Evolutionary conservation across 768 basidiomycete genomes (phyloP).

Genomic region (Aureoboletus auriporus): DNA sequence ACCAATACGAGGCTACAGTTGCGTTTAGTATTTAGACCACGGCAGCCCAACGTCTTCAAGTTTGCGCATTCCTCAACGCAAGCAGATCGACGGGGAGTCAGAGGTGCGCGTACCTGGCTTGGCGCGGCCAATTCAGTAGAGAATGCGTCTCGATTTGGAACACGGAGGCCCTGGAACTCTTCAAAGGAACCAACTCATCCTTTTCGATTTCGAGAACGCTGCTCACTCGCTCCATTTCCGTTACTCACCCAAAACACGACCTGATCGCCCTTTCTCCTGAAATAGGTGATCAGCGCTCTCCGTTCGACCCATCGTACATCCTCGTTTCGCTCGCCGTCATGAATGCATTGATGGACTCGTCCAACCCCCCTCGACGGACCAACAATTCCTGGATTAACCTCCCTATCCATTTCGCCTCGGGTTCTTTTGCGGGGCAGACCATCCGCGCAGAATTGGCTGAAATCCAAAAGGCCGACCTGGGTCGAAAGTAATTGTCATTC

Average conservation of each 20-base stretch:
- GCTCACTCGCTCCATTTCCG: conserved; percentile 6
- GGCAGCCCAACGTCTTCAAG: background rate
- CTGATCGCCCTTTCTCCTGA: conserved; percentile 8
- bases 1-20: background rate
- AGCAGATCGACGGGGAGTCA: background rate
- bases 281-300: conserved; percentile 7
- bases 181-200: background rate
- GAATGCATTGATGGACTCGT: conserved; percentile 13
- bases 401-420: conserved; percentile 53
- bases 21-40: background rate
- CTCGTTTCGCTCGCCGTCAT: conserved; percentile 9
- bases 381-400: conserved; percentile 26
- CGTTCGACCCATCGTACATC: background rate
- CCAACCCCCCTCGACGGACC: conserved; percentile 23
- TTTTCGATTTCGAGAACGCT: conserved; percentile 2
- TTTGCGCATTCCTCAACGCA: background rate
- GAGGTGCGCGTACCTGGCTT: conserved; percentile 9
- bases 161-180: conserved; percentile 7
- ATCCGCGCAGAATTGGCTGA: conserved; percentile 55
- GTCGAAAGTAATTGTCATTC: conserved; percentile 50
- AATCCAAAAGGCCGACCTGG: conserved; percentile 63
- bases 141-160: conserved; percentile 25
- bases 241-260: conserved; percentile 9
- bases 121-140: conserved; percentile 12
- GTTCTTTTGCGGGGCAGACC: conserved; percentile 56